Evolutionary conservation across 805 yeast genomes (phyloP).

Genomic region (Osmozyma mogii): DNA sequence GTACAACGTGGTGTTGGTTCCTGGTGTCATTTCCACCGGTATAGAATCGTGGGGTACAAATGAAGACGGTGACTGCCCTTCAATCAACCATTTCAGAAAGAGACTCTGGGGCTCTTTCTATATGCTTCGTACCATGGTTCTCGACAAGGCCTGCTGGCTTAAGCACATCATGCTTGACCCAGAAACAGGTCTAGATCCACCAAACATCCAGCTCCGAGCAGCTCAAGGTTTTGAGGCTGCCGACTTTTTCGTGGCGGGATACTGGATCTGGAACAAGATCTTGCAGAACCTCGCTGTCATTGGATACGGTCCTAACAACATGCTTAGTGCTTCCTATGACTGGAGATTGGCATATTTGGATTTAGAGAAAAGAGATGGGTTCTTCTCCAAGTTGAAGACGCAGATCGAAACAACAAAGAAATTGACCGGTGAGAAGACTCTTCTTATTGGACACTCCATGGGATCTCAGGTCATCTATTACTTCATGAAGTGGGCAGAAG

Average conservation of each 20-base stretch:
- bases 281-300: slow-evolving; percentile 90
- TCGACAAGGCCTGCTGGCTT: slow-evolving; percentile 91
- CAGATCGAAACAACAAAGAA: slow-evolving; percentile 51
- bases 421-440: slow-evolving; percentile 55
- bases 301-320: slow-evolving; percentile 86
- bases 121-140: slow-evolving; percentile 86
- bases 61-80: slow-evolving; percentile 67
- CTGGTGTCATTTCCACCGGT: slow-evolving; percentile 95
- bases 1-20: slow-evolving; percentile 84
- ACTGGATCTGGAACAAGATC: slow-evolving; percentile 97
- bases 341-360: slow-evolving; percentile 93
- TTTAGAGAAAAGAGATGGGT: slow-evolving; percentile 78
- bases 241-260: slow-evolving; percentile 93
- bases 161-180: slow-evolving; percentile 85
- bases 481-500: slow-evolving; percentile 95
- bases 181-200: slow-evolving; percentile 89
- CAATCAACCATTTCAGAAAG: slow-evolving; percentile 78
- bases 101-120: slow-evolving; percentile 96
- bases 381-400: slow-evolving; percentile 67
- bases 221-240: slow-evolving; percentile 97
- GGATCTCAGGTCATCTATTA: slow-evolving; percentile 86
- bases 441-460: slow-evolving; percentile 92
- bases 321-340: slow-evolving; percentile 90
- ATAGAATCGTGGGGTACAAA: slow-evolving; percentile 86
- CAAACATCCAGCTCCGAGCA: slow-evolving; percentile 70